Evolutionary conservation across 345 rosid species (phyloP).

Genomic region (Syzygium jambos): DNA sequence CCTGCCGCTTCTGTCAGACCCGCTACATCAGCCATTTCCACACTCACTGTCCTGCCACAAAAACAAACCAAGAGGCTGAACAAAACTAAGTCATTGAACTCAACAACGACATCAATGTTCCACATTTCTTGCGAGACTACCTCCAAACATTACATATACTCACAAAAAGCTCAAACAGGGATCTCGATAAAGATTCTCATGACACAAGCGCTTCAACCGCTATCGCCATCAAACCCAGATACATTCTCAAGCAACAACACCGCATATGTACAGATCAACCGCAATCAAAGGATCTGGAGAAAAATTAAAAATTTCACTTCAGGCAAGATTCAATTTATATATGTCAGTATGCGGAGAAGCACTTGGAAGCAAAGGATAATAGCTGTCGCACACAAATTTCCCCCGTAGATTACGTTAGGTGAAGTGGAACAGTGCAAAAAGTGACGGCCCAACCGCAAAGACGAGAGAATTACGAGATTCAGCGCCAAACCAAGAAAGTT

Average conservation of each 20-base stretch:
- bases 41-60: neutral
- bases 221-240: neutral
- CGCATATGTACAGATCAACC: neutral
- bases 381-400: neutral
- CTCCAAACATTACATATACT: neutral
- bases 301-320: neutral
- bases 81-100: neutral
- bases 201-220: neutral
- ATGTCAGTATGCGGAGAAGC: conserved; percentile 10
- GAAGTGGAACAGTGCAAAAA: conserved; percentile 14
- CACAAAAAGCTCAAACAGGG: neutral
- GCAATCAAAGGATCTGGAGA: neutral
- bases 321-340: neutral
- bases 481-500: neutral
- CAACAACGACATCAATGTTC: neutral
- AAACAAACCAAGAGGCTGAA: neutral
- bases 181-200: neutral
- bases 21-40: conserved; percentile 67
- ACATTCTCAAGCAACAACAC: neutral
- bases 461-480: conserved; percentile 6
- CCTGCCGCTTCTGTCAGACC: conserved; percentile 81
- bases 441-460: conserved; percentile 40
- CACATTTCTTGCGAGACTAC: neutral
- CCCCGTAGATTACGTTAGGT: conserved; percentile 24
- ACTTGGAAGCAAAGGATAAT: conserved; percentile 35